Evolutionary conservation across 2,329 filamentous ascomycete species (phyloP).

Genomic region (Xylaria sp.): DNA sequence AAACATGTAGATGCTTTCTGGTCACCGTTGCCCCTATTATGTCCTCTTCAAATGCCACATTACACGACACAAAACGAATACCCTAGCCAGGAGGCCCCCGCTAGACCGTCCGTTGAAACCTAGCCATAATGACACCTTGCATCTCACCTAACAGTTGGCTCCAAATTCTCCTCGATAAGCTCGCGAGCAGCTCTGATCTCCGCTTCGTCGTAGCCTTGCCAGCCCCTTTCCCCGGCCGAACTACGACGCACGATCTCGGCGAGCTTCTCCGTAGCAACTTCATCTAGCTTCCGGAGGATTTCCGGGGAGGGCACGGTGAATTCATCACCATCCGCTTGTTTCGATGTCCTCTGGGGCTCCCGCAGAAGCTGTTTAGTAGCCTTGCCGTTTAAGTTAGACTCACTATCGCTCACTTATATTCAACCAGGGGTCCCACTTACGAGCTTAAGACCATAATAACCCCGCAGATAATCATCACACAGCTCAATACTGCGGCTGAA

Average conservation of each 20-base stretch:
- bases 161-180: constrained; percentile 60
- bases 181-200: constrained; percentile 74
- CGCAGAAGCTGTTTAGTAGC: constrained; percentile 54
- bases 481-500: constrained; percentile 92
- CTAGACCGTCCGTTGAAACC: constrained; percentile 3
- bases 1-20: not conserved
- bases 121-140: constrained; percentile 17
- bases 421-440: constrained; percentile 47
- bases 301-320: constrained; percentile 58
- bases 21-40: constrained; percentile 10
- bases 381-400: constrained; percentile 40
- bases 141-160: constrained; percentile 48
- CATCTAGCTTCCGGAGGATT: constrained; percentile 69
- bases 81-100: constrained; percentile 5
- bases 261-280: constrained; percentile 73
- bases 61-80: constrained; percentile 19
- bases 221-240: constrained; percentile 62
- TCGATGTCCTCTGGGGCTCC: constrained; percentile 46
- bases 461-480: constrained; percentile 88
- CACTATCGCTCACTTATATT: not conserved
- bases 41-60: constrained; percentile 14
- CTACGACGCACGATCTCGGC: constrained; percentile 73
- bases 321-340: constrained; percentile 51
- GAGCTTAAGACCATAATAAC: constrained; percentile 88
- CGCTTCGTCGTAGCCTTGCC: constrained; percentile 71